Conservation (phyloP, 495 filamentous ascomycete genomes). For the Tuber borchii region DNA sequence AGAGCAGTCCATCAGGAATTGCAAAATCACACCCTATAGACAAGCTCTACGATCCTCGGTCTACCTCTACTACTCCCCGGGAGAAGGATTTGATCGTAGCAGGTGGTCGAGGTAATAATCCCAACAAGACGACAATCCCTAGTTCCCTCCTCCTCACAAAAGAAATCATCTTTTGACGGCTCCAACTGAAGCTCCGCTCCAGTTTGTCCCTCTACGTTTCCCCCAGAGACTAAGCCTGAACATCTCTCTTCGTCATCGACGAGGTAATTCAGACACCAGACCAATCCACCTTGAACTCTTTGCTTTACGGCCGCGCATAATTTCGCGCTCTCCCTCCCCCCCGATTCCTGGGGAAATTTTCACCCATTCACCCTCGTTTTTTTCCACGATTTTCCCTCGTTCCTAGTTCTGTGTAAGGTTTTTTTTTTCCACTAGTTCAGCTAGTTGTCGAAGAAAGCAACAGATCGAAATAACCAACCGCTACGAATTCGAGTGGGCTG, state of each 20-base stretch:
- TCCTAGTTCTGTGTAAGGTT: background rate
- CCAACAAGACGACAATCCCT: background rate
- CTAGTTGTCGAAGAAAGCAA: background rate
- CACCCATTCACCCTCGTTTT: background rate
- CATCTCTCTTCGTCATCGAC: background rate
- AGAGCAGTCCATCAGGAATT: constrained; percentile 11
- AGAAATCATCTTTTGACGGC: background rate
- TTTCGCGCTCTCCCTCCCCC: background rate
- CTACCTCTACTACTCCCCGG: background rate
- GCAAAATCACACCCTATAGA: background rate
- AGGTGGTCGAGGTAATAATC: background rate
- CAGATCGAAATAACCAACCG: background rate
- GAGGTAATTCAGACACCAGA: background rate
- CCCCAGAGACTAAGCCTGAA: background rate
- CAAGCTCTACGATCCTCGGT: constrained; percentile 5
- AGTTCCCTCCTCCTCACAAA: background rate
- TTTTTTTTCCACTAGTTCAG: background rate
- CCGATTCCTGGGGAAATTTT: background rate
- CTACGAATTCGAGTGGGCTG: background rate
- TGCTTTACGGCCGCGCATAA: background rate
- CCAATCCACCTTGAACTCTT: background rate
- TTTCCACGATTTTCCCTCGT: background rate
- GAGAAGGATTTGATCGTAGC: background rate
- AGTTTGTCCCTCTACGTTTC: background rate
- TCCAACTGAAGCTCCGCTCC: background rate